Percentiles rank a stretch among this genome's conserved stretches.
Conservation (phyloP, 768 basidiomycete species). For the Hygrophoropsis aurantiaca region DNA sequence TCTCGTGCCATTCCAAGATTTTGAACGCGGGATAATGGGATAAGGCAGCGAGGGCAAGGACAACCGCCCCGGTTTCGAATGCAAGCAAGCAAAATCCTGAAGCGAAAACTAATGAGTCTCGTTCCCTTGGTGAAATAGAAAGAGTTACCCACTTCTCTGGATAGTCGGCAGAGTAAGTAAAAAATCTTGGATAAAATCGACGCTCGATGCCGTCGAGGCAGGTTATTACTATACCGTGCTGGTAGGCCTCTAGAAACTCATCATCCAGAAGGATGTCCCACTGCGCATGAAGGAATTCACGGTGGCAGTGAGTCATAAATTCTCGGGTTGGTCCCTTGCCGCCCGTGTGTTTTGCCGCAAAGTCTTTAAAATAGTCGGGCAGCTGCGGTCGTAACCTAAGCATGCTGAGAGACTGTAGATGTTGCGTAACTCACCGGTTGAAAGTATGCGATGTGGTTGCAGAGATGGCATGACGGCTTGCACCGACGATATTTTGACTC, state of each 20-base stretch:
- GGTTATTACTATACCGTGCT: conserved; percentile 12
- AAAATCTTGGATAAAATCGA: conserved; percentile 15
- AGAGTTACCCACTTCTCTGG: conserved; percentile 27
- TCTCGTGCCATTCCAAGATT: conserved; percentile 9
- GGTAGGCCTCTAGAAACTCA: conserved; percentile 11
- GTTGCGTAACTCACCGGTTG: conserved; percentile 4
- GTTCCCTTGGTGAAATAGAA: neutral
- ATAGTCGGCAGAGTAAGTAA: conserved; percentile 17
- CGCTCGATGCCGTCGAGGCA: conserved; percentile 9
- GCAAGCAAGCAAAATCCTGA: conserved; percentile 21
- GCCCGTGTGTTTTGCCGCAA: neutral
- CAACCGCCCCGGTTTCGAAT: conserved; percentile 20
- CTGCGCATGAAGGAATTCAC: conserved; percentile 13
- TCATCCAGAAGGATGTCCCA: conserved; percentile 11
- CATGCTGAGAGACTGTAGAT: neutral
- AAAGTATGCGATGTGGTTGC: conserved; percentile 11
- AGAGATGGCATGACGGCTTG: conserved; percentile 8
- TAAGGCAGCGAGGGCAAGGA: conserved; percentile 27
- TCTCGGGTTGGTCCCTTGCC: neutral
- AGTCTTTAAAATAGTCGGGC: conserved; percentile 1
- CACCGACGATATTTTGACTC: conserved; percentile 18
- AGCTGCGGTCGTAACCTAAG: conserved; percentile 7
- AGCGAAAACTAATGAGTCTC: neutral
- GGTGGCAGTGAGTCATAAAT: conserved; percentile 9
- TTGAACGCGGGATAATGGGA: conserved; percentile 10